phyloP scores from a whole-genome alignment of 129 eudicot genomes.

The Cynara cardunculus region DNA sequence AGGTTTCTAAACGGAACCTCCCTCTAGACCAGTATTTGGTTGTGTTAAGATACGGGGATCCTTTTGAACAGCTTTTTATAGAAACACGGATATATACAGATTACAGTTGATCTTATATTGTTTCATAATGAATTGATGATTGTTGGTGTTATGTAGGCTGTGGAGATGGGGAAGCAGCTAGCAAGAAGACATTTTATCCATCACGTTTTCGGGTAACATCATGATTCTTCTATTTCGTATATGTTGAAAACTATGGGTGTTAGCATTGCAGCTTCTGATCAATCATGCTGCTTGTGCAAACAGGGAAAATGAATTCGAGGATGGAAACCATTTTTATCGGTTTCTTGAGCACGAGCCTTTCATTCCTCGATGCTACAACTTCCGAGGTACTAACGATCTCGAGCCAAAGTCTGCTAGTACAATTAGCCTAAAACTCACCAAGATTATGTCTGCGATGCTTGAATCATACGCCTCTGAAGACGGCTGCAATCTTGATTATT shows the following conservation, averaged over 20 bases:
- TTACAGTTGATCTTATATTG: neutral
- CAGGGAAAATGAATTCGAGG: conserved; percentile 82
- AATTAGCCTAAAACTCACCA: conserved; percentile 57
- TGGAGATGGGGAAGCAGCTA: conserved; percentile 75
- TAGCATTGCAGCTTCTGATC: neutral
- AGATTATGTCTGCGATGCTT: conserved; percentile 83
- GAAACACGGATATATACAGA: no score
- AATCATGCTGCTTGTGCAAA: conserved; percentile 1
- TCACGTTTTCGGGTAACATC: conserved; percentile 77
- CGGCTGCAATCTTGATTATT: conserved; percentile 56
- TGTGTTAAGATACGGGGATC: neutral
- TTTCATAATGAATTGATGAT: conserved; percentile 1
- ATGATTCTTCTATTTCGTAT: neutral
- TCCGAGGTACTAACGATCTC: conserved; percentile 70
- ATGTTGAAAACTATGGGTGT: neutral
- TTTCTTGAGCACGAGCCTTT: conserved; percentile 91
- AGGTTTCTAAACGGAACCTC: no score
- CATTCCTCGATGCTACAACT: conserved; percentile 74
- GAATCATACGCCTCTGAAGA: conserved; percentile 92
- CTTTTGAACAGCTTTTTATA: neutral
- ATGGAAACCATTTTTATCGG: conserved; percentile 78
- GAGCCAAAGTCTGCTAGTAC: conserved; percentile 67
- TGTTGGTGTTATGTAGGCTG: conserved; percentile 57
- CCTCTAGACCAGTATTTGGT: no score
- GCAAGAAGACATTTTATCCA: conserved; percentile 79